Evolutionary conservation across 2,329 filamentous ascomycete species (phyloP), one percentile per base, ranked within the genome.

Genomic region (Pseudomassariella vexata): DNA sequence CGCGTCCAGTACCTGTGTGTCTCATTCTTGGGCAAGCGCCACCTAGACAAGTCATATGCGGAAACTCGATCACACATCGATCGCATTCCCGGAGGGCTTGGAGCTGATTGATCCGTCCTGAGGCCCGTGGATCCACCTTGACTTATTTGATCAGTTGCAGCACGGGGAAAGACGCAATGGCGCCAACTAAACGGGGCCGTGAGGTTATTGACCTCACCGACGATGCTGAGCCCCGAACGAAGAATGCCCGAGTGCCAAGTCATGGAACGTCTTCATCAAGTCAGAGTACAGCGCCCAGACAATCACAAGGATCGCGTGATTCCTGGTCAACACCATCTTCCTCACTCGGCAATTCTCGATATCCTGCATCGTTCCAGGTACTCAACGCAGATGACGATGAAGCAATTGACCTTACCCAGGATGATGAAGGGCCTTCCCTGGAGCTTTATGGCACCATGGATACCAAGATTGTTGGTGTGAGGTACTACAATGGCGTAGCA

Each of bases 381-480:
- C 37, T 41, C n/a, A 45, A 47, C 9, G 50, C 52, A 26, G 48
- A 52, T 9, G 63, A 68, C 21, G 55, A 57, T 4, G 63, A 67
- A 6, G 45, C 48, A 9, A 42, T 66, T 19, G 66, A 67, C 28
- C 46, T 67, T 21, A 66, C 63, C 1, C 68, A 71, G 44, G 53
- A 53, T 5, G 55, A 60, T 17, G 61, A 70, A 16, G 57, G 50
- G 2, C 57, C 60, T 9, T 36, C 35, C 3, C 34, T 52, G 10
- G 69, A 74, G 39, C 48, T 70, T 9, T 74, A 74, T 30, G 68
- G 68, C 8, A 59, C 55, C 10, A 51, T 68, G 26, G 57, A 64
- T 12, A 65, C 63, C 12, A 78, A 77, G 34, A 75, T 80, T 30
- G 76, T 81, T 3, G 77, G 76, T 2, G 46, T 56, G 10, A 41